A percentile compares a stretch with the other conserved stretches of the same genome.
Conservation (phyloP, 441 rosid genomes). For the Erodium trifolium region DNA sequence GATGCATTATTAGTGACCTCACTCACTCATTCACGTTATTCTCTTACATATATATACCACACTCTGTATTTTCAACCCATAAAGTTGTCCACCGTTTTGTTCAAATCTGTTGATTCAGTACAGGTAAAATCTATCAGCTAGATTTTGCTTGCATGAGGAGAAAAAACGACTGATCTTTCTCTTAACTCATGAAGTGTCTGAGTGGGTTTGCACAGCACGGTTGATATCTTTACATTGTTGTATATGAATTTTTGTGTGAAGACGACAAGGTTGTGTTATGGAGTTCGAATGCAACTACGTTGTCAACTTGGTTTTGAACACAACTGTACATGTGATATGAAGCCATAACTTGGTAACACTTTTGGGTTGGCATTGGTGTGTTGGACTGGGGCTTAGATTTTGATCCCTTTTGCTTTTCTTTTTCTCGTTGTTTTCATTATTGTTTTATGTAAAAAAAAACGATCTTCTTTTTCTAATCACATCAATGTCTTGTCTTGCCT, state of each 20-base stretch:
- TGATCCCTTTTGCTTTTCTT: background rate
- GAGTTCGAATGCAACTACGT: too few relatives aligned
- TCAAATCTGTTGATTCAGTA: background rate
- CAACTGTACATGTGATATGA: too few relatives aligned
- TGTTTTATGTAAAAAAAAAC: too few relatives aligned
- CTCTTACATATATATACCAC: background rate
- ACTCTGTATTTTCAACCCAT: background rate
- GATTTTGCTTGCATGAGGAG: background rate
- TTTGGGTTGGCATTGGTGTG: background rate
- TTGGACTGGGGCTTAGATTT: background rate
- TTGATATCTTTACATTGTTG: too few relatives aligned
- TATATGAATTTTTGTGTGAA: too few relatives aligned
- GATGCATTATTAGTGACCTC: background rate
- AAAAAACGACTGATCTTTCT: too few relatives aligned
- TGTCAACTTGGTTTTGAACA: too few relatives aligned
- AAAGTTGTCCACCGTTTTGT: background rate
- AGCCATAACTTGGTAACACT: background rate
- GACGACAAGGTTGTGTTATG: background rate
- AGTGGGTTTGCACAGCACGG: too few relatives aligned
- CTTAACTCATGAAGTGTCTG: too few relatives aligned
- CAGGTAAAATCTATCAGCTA: background rate
- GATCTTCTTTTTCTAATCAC: background rate
- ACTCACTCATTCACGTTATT: background rate
- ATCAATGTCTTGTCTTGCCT: background rate
- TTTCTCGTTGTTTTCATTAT: background rate